Base-by-base conservation (phyloP, 2,329 filamentous ascomycete genomes). In the Pseudocercospora crystallina region DNA sequence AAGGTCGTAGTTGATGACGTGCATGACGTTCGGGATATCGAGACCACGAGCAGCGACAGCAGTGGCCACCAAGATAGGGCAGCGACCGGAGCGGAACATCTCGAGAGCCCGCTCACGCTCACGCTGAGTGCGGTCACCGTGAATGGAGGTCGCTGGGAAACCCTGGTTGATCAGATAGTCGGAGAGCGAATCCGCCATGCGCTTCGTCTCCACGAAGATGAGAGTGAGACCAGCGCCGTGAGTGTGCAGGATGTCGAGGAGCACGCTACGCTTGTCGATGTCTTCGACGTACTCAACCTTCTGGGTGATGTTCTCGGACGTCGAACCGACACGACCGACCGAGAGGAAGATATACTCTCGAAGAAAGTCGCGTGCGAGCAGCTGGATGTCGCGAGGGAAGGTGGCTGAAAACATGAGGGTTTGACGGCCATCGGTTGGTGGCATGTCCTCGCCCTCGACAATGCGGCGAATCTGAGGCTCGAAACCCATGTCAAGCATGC, bases 401-500 rank as follows among this genome's bases (percentile, higher is more conserved):
- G 94, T 99, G 72, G 94, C 94, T 35, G 94, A 99, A 74, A 99
- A 99, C 94, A 99, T 99, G 80, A 99, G 92, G 48, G 94, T 99
- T 77, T 99, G 94, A 69, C 94, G 91, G 65, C 81, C 78, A 61
- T 84, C 77, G 54, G 92, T 89, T 46, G 75, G 73, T 51, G 94
- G 94, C 94, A 99, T 99, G 67, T 99, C 94, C 77, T 97, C 94
- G 54, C 90, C 90, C 76, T 97, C 92, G 39, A 99, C 94, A 67
- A 99, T 97, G 66, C 92, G 89, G 68, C 94, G 91, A 70, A 99
- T 99, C 78, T 99, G 94, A 67, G 94, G 94, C 80, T 99, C 94
- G 81, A 99, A 99, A 94, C 94, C 94, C 94, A 99, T 99, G 82
- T 99, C 94, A 81, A 99, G 82, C 94, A 99, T 99, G 73, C 94